These are phyloP conservation scores for Metschnikowia noctiluminum DNA, from an alignment of 805 yeast genomes.

Conservation along the genomic window DNA sequence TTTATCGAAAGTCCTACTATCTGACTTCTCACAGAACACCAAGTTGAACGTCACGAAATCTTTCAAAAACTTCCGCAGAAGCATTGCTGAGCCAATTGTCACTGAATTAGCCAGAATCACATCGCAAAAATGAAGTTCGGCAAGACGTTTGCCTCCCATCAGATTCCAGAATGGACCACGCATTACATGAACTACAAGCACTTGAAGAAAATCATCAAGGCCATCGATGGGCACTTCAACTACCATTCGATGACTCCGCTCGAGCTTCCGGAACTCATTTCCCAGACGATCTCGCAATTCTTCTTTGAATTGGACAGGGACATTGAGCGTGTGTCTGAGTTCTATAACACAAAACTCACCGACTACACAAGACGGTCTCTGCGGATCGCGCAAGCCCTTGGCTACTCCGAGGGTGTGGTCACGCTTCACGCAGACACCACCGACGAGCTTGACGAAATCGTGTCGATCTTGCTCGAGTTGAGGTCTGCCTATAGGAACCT, in stretches of 20 bases:
- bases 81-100: background rate
- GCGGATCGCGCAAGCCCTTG: conserved; percentile 37
- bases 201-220: conserved; percentile 76
- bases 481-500: conserved; percentile 74
- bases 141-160: conserved; percentile 73
- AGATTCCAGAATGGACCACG: conserved; percentile 90
- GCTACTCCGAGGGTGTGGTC: conserved; percentile 24
- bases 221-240: conserved; percentile 45
- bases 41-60: too few relatives aligned
- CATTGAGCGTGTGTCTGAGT: conserved; percentile 75
- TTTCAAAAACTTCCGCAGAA: too few relatives aligned
- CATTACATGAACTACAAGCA: conserved; percentile 83
- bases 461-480: conserved; percentile 64
- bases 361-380: conserved; percentile 73
- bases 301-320: conserved; percentile 77
- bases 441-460: conserved; percentile 41
- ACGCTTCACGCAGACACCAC: conserved; percentile 33
- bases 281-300: conserved; percentile 56
- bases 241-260: conserved; percentile 23
- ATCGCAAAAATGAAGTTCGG: conserved; percentile 65
- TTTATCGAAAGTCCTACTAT: too few relatives aligned
- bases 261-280: conserved; percentile 33
- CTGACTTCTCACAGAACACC: too few relatives aligned
- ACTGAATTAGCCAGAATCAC: background rate
- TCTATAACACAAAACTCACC: conserved; percentile 65